A percentile compares a stretch with the other conserved stretches of the same genome.
phyloP scores from a whole-genome alignment of 2,329 filamentous ascomycete species.

The Fusarium kyushuense region DNA sequence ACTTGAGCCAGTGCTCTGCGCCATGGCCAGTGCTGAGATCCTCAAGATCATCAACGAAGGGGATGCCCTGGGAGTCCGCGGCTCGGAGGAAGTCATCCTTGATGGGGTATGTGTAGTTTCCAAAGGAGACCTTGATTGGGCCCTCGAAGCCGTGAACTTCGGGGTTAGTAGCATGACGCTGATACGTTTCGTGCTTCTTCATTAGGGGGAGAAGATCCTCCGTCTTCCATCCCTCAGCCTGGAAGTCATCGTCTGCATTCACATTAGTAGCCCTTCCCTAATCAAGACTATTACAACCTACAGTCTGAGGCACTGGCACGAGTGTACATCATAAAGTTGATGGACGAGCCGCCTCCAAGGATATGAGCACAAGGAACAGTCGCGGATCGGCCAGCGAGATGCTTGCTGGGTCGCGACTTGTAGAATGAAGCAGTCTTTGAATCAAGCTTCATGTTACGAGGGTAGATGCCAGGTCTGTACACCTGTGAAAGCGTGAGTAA shows the following conservation, averaged over 20 bases:
- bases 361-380: conserved; percentile 81
- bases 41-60: conserved; percentile 79
- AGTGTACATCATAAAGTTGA: conserved; percentile 77
- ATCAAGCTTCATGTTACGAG: conserved; percentile 82
- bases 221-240: conserved; percentile 85
- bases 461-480: conserved; percentile 80
- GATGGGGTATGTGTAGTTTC: conserved; percentile 84
- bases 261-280: neutral
- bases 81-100: conserved; percentile 84
- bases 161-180: conserved; percentile 71
- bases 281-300: neutral
- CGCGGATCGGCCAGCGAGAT: conserved; percentile 76
- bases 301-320: conserved; percentile 47
- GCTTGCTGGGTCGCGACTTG: conserved; percentile 79
- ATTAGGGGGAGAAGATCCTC: conserved; percentile 81
- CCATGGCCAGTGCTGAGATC: conserved; percentile 77
- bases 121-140: conserved; percentile 85
- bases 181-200: conserved; percentile 85
- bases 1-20: conserved; percentile 86
- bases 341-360: conserved; percentile 77
- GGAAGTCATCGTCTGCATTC: conserved; percentile 71
- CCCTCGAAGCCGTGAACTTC: conserved; percentile 82
- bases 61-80: conserved; percentile 79
- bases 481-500: conserved; percentile 53
- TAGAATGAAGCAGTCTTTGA: conserved; percentile 87